Evolutionary conservation across 495 filamentous ascomycete species (phyloP), one percentile per base, ranked within the genome.

Genomic region (Venustampulla echinocandica): DNA sequence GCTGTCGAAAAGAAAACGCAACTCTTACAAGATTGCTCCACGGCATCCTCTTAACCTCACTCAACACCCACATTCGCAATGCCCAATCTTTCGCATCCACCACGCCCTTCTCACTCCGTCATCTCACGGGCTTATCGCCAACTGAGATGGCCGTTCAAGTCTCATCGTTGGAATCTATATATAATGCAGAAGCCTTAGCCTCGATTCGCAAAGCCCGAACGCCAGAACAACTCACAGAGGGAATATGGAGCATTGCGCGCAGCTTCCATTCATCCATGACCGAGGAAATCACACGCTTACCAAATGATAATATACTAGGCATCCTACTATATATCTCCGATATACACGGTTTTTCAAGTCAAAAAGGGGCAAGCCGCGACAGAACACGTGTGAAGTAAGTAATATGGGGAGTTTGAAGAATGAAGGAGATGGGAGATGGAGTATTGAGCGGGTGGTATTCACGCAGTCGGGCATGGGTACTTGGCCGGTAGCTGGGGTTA

Each of bases 11-110:
- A 20, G 37, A 59, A 10, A 42, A 54, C 3, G 49, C 49, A 3
- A 63, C 58, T 0, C 19, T 61, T 13, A 61, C 60, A 1, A 55
- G 58, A 15, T 49, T 63, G 32, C 21, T 63, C 1, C 49, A 61
- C n/a, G 58, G 24, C 1, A 30, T 61, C 0, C 41, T 42, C 4
- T 25, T 50, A 15, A n/a, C 44, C 1, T 49, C 55, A 1, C 35
- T 63, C 11, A 28, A 57, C 5, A 41, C 25, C 7, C 53, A 23
- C 15, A 18, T 60, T 6, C 47, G 46, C 6, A 15, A 38, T 14
- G 51, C 41, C 18, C 18, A 22, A 55, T 36, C 23, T 23, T 45
- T 57, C 42, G n/a, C 42, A 21, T 35, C 49, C 38, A 20, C 23
- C 32, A 30, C 49, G 24, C 44, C 45, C 30, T 35, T 39, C 33